phyloP scores from a whole-genome alignment of 257 asterid species.

The Solanum okadae region DNA sequence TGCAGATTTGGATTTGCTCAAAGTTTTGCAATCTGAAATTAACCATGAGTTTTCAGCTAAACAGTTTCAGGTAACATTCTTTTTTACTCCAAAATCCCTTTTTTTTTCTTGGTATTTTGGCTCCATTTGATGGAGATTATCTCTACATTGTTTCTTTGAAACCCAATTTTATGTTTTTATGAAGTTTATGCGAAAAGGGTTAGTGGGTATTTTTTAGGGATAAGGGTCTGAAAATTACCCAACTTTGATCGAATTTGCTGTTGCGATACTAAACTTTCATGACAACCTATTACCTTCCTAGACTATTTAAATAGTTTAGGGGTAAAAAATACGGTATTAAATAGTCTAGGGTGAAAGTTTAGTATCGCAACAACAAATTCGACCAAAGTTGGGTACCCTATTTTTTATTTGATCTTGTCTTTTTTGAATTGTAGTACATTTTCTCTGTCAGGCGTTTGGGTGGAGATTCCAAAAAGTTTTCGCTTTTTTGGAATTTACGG shows the following conservation, averaged over 20 bases:
- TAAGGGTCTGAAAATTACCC: no score
- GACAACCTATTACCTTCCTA: no score
- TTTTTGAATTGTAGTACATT: neutral
- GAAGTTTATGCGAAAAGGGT: neutral
- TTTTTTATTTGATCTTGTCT: neutral
- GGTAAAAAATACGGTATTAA: no score
- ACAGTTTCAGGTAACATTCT: constrained; percentile 34
- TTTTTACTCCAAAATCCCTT: neutral
- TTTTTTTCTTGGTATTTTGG: neutral
- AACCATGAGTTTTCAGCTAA: constrained; percentile 48
- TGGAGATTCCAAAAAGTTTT: neutral
- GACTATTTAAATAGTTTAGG: no score
- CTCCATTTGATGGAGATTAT: neutral
- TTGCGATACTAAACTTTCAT: no score
- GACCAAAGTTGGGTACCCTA: neutral
- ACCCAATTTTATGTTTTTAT: neutral
- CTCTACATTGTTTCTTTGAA: neutral
- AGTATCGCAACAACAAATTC: no score
- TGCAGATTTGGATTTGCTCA: constrained; percentile 51
- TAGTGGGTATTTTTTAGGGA: neutral
- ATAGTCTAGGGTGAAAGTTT: no score
- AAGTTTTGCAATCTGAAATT: constrained; percentile 65
- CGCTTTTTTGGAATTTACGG: neutral
- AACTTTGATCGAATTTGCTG: no score
- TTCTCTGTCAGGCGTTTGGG: neutral